Percentiles rank a stretch among this genome's conserved stretches.
Conservation (phyloP, 2,329 filamentous ascomycete genomes). For the Cordyceps javanica region DNA sequence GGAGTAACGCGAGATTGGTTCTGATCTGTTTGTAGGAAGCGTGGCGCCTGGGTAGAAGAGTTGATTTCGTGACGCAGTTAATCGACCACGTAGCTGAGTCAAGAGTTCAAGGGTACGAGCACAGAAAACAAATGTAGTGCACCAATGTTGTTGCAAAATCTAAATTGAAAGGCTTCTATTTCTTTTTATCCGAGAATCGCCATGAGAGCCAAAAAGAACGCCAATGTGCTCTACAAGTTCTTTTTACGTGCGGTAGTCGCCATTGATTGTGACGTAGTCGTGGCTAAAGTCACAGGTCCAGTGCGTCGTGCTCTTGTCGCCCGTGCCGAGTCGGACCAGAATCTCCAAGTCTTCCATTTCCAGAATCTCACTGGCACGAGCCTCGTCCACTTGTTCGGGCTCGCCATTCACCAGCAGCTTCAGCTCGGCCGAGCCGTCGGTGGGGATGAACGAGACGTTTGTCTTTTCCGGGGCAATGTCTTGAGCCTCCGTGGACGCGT, state of each 20-base stretch:
- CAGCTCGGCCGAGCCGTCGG: slow-evolving; percentile 69
- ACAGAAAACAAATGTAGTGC: too few relatives aligned
- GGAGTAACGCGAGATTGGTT: background rate
- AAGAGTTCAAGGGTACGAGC: too few relatives aligned
- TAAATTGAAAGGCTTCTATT: too few relatives aligned
- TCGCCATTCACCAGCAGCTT: slow-evolving; percentile 74
- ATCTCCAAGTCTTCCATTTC: slow-evolving; percentile 76
- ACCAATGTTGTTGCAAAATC: too few relatives aligned
- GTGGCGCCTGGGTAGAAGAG: too few relatives aligned
- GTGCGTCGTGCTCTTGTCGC: slow-evolving; percentile 61
- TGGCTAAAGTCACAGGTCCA: slow-evolving; percentile 87
- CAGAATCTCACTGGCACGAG: slow-evolving; percentile 68
- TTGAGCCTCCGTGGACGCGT: slow-evolving; percentile 51
- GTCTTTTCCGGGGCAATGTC: slow-evolving; percentile 64
- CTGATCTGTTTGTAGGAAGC: too few relatives aligned
- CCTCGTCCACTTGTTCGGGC: slow-evolving; percentile 73
- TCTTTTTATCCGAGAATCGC: background rate
- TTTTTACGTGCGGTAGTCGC: slow-evolving; percentile 59
- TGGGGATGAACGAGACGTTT: slow-evolving; percentile 71
- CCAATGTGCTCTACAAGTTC: background rate
- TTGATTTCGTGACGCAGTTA: too few relatives aligned
- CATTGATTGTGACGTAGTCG: slow-evolving; percentile 68
- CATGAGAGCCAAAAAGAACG: background rate
- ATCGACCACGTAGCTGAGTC: too few relatives aligned
- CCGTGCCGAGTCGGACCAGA: slow-evolving; percentile 64